Evolutionary conservation across 2,329 filamentous ascomycete genomes (phyloP), one percentile per base, ranked within the genome.

Genomic region (Myriangium duriaei): DNA sequence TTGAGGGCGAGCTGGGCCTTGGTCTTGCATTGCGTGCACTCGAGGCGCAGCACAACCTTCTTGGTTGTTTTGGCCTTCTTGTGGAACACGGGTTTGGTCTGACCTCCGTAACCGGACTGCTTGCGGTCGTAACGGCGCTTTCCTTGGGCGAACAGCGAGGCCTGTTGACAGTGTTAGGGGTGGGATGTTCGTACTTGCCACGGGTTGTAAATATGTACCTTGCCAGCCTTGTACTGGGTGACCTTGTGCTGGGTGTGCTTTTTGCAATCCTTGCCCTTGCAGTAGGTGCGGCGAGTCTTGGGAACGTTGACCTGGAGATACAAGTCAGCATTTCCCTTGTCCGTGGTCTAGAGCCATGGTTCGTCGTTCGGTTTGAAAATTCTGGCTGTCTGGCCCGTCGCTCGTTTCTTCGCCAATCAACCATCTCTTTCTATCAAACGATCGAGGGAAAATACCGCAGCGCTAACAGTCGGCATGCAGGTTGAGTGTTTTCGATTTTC

Each of bases 21-120:
- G 66, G 85, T 80, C 82, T 96, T 96, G 85, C 91, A 98, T 56
- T 71, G 67, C 62, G 85, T 88, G 76, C 91, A 98, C 70, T 98
- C 91, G 68, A 98, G 72, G 74, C 91, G 80, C 69, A 98, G 74
- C 61, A 98, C 92, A 59, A 98, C 82, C 81, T 98, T 98, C 84
- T 98, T 98, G 65, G 91, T 98, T 56, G 91, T 98, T 83, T 98
- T 98, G 55, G 91, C 91, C 76, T 95, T 96, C 81, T 96, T 98
- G 84, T 96, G 91, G 83, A 96, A 98, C 63, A 98, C 87, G 58
- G 92, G 91, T 76, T 98, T 98, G 62, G 91, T 98, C 76, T 98
- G 91, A 87, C 91, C 91, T 84, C 91, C 91, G 65, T 95, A 96
- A 83, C 88, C 88, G 66, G 81, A 85, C 75, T 96, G 88, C 77